Evolutionary conservation across 805 yeast genomes (phyloP).

Genomic region (Priceomyces fermenticarens): DNA sequence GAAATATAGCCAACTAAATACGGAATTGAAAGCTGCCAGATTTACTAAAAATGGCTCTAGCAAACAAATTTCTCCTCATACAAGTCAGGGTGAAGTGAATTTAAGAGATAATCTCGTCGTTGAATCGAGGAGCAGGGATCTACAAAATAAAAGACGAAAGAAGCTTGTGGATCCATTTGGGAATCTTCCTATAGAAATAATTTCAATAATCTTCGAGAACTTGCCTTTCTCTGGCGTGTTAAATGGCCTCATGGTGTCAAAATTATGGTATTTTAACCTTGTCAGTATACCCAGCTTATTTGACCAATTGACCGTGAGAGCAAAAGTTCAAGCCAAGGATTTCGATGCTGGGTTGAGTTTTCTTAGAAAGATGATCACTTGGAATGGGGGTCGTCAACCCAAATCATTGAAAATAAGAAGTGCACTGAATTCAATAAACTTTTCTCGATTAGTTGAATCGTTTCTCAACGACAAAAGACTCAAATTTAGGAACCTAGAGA

Average conservation of each 20-base stretch:
- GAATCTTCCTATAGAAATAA: constrained; percentile 27
- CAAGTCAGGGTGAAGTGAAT: not conserved
- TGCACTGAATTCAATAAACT: constrained; percentile 18
- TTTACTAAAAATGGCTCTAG: not conserved
- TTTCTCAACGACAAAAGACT: constrained; percentile 22
- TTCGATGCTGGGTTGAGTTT: constrained; percentile 26
- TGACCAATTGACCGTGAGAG: constrained; percentile 19
- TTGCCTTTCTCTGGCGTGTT: constrained; percentile 20
- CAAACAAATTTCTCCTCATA: not conserved
- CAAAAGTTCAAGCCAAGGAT: constrained; percentile 23
- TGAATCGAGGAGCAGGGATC: constrained; percentile 6
- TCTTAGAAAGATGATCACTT: constrained; percentile 20
- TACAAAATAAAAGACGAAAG: constrained; percentile 5
- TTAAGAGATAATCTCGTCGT: constrained; percentile 18
- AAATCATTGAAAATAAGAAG: constrained; percentile 20
- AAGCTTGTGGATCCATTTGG: constrained; percentile 23
- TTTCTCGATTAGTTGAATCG: constrained; percentile 24
- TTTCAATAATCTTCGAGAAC: constrained; percentile 22
- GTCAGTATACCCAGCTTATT: constrained; percentile 25
- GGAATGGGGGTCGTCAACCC: constrained; percentile 14
- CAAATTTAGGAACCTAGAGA: constrained; percentile 21
- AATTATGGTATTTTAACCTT: constrained; percentile 29
- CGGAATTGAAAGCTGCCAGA: constrained; percentile 14
- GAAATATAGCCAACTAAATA: constrained; percentile 21
- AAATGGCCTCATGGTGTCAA: constrained; percentile 30